Percentiles rank a stretch among this genome's conserved stretches.
Conservation (phyloP, 2,329 filamentous ascomycete genomes). For the Curvularia hawaiiensis region DNA sequence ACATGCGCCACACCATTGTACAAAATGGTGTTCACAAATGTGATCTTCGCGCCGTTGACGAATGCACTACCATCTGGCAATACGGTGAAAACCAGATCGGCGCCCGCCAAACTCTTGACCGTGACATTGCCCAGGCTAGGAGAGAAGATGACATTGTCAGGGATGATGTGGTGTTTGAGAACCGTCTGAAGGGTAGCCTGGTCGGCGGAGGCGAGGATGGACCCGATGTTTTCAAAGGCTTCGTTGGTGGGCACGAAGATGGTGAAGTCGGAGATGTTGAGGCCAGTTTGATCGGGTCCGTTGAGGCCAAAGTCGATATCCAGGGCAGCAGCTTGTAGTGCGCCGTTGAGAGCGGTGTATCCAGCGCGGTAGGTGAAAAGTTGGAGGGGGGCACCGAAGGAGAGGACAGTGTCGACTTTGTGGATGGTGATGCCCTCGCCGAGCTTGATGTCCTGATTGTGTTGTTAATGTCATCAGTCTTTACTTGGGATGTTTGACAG, state of each 20-base stretch:
- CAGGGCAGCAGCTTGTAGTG: slow-evolving; percentile 20
- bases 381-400: slow-evolving; percentile 34
- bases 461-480: background rate
- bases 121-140: slow-evolving; percentile 33
- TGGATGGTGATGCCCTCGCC: slow-evolving; percentile 36
- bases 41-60: slow-evolving; percentile 34
- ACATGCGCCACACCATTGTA: slow-evolving; percentile 36
- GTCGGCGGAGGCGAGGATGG: slow-evolving; percentile 26
- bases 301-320: slow-evolving; percentile 29
- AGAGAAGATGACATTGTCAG: slow-evolving; percentile 34
- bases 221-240: slow-evolving; percentile 68
- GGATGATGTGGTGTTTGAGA: slow-evolving; percentile 36
- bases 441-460: slow-evolving; percentile 29
- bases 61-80: slow-evolving; percentile 30
- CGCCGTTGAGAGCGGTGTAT: slow-evolving; percentile 31
- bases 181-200: slow-evolving; percentile 28
- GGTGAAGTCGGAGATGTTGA: slow-evolving; percentile 66
- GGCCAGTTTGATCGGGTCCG: slow-evolving; percentile 17
- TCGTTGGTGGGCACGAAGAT: slow-evolving; percentile 77
- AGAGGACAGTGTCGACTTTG: slow-evolving; percentile 33
- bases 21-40: slow-evolving; percentile 31
- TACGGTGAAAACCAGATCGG: slow-evolving; percentile 31
- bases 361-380: slow-evolving; percentile 36
- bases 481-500: too few species aligned
- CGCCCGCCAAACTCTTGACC: slow-evolving; percentile 28